Evolutionary conservation across 305 asterid species (phyloP).

Genomic region (Solanum hybrid): DNA sequence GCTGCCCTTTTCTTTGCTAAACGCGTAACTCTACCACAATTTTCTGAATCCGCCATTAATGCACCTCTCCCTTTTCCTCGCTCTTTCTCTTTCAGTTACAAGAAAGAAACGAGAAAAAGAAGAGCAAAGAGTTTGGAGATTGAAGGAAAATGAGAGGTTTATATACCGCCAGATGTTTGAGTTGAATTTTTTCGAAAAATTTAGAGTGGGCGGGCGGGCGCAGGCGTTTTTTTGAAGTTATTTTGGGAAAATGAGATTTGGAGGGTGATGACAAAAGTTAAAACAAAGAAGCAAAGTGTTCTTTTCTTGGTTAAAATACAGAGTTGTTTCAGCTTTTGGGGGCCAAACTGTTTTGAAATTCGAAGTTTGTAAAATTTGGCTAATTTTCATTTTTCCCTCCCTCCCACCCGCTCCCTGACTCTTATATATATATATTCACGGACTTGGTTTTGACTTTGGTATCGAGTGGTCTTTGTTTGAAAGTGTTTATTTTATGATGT

Average conservation of each 20-base stretch:
- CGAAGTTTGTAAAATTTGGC: neutral
- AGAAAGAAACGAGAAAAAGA: neutral
- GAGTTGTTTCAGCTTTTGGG: neutral
- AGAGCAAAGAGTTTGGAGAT: neutral
- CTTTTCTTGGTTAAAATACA: neutral
- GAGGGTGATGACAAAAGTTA: neutral
- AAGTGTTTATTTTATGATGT: accelerated
- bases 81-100: neutral
- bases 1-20: conserved; percentile 64
- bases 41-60: conserved; percentile 38
- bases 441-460: neutral
- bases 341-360: neutral
- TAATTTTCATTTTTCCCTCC: neutral
- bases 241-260: neutral
- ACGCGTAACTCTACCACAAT: conserved; percentile 44
- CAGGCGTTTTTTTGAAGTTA: neutral
- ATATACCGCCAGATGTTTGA: neutral
- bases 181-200: neutral
- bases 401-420: neutral
- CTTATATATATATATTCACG: too few relatives aligned
- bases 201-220: neutral
- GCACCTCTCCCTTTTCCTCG: neutral
- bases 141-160: neutral
- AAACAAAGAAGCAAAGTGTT: neutral
- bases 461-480: too few relatives aligned